Base-by-base conservation (phyloP, 768 basidiomycete species). In the Trichaptum fuscoviolaceum region DNA sequence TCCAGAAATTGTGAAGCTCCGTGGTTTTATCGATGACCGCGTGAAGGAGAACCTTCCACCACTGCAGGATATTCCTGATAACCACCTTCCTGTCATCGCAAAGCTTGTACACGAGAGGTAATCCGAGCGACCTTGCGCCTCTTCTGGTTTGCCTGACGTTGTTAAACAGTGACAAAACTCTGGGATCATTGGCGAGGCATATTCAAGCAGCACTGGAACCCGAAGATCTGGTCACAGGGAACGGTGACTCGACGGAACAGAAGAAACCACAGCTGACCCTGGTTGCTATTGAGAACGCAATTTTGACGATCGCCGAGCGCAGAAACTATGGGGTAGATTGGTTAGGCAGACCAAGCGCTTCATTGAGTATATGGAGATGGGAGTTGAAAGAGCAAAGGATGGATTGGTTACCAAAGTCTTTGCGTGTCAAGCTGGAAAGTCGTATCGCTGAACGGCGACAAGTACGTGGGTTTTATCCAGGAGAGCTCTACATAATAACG, bases 101-200 rank as follows among this genome's bases (percentile, higher is more conserved):
- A 94, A 95, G 75, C 76, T 95, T 57, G 86, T 86, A 0, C 91
- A 94, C 69, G 95, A 96, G 78, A 95, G 93, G 95, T 93, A 52
- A 2, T 63, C 64, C 80, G 60, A 17, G n/a, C 10, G 36, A 17
- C 23, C 27, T 9, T 35, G 42, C 61, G 42, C 42, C 20, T 27
- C 12, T 52, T 58, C 7, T 17, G 62, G 25, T 25, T 25, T 68
- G 26, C 25, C 36, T n/a, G 9, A 25, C 57, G 26, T 35, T 1
- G 24, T 58, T 20, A 15, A 58, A 35, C 66, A 96, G 94, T 71
- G 93, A 95, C 74, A 93, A 92, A 76, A 83, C 87, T 0, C 71
- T 89, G 3, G 67, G 77, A 3, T 77, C 84, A 0, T 82, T 96
- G 9, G 81, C 85, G 1, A 93, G 89, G 76, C 80, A 88, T 59